Evolutionary conservation across 1,139 yeast species (phyloP), one percentile per base, ranked within the genome.

Genomic region (Insectozyma bohioensis): DNA sequence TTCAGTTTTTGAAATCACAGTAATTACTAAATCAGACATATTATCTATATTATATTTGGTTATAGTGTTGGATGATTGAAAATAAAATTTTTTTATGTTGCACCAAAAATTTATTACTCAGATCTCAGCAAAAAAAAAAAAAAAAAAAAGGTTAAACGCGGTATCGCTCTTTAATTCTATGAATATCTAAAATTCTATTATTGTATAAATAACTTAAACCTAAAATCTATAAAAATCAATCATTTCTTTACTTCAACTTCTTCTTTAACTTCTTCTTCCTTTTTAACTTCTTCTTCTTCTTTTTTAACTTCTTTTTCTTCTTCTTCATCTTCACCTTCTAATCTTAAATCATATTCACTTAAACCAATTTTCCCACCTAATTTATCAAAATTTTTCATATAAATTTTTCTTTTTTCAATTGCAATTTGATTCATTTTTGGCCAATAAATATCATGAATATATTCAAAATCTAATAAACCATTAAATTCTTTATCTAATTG

Each of bases 401-500:
- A 84, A 33, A 64, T 67, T 6, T 54, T 51, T 42, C 77, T 72
- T 47, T 82, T 84, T 31, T 53, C 59, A 12, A 69, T 70, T 1
- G 87, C 78, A 48, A 85, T 69, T 40, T 68, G 62, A 30, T 69
- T 63, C 67, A 90, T 64, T 33, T 71, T 75, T 4, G 80, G 79
- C 97, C 97, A 92, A 59, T 88, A 92, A 21, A 71, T 63, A 11
- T 74, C 78, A 49, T 90, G 97, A 32, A 71, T 67, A 53, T 92
- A 92, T 34, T 78, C 87, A 55, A 92, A 92, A 46, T 85, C 86
- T 25, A 87, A 78, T 17, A 67, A 58, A 9, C 98, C 98, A 30
- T 90, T 92, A 52, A 86, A 90, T 28, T 82, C 84, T 49, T 75
- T 71, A 52, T 88, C 97, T 39, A 92, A 70, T 56, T 88, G 96